Evolutionary conservation across 2,329 filamentous ascomycete genomes (phyloP), one percentile per base, ranked within the genome.

Genomic region (Didymella sp.): DNA sequence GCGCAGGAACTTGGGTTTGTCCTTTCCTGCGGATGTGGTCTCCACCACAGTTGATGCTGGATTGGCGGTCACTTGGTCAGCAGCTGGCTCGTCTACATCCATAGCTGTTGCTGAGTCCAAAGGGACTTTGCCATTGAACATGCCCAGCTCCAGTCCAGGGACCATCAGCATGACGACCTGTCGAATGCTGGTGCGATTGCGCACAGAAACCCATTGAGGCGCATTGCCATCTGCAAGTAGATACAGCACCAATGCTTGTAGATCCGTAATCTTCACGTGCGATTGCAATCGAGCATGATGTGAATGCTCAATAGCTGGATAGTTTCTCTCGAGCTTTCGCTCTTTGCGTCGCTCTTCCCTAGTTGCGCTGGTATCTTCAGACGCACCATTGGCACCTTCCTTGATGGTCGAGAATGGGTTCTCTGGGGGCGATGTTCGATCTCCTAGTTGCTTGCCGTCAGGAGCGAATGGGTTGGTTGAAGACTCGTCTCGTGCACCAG

Each of bases 121-220:
- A 17, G 63, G 35, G 28, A 68, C 55, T 13, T 76, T 79, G 31
- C 85, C 82, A 73, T 89, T 86, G 78, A 98, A 96, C 90, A 98
- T 95, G 60, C 87, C 89, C 69, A 91, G 85, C 72, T 98, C 94
- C 22, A 99, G 79, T 0, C 95, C 95, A 11, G 95, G 95, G 11
- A 97, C 87, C 90, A 97, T 94, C 63, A 99, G 80, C 37, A 91
- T 85, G 27, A 98, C 93, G 27, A 96, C 89, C 77, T 95, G 96
- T 54, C 79, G 78, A 37, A 88, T 81, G 58, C 80, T 78, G 17
- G 75, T 76, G 41, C 83, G 83, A 69, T 87, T 82, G 59, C 80
- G 81, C 56, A 88, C 77, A 27, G 85, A 82, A 15, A 87, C 82
- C 85, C 85, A 88, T 68, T 86, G 84, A n/a, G 86, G 86, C 24